phyloP scores from a whole-genome alignment of 495 filamentous ascomycete species.

The Entonaema liquescens region DNA sequence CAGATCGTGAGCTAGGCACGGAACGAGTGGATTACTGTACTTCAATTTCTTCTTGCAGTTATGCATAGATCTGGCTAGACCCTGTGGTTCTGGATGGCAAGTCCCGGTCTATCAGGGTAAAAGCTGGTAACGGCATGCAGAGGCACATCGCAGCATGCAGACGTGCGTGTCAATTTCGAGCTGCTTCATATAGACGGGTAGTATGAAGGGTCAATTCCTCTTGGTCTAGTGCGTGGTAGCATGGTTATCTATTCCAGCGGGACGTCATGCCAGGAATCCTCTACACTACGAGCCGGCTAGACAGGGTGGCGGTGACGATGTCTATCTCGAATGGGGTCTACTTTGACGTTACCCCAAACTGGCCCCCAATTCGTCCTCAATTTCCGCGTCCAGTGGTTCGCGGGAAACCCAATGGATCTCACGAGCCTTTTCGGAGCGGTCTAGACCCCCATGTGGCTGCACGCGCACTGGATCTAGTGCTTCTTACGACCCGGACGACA shows the following conservation, averaged over 20 bases:
- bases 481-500: slow-evolving; percentile 6
- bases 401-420: slow-evolving; percentile 39
- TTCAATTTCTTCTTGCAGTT: not conserved
- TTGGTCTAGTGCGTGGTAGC: slow-evolving; percentile 13
- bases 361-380: slow-evolving; percentile 14
- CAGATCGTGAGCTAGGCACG: slow-evolving; percentile 1
- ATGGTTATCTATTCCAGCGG: slow-evolving; percentile 5
- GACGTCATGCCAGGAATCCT: slow-evolving; percentile 21
- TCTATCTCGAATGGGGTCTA: slow-evolving; percentile 10
- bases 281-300: slow-evolving; percentile 1
- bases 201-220: slow-evolving; percentile 18
- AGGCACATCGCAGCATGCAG: slow-evolving; percentile 23
- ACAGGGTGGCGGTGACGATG: slow-evolving; percentile 5
- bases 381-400: slow-evolving; percentile 27
- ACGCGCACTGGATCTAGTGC: slow-evolving; percentile 14
- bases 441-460: slow-evolving; percentile 39
- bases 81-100: not conserved
- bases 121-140: slow-evolving; percentile 10
- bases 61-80: slow-evolving; percentile 30
- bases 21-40: slow-evolving; percentile 10
- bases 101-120: slow-evolving; percentile 8
- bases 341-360: slow-evolving; percentile 30
- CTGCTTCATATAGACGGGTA: slow-evolving; percentile 14
- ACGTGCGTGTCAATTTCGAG: slow-evolving; percentile 11
- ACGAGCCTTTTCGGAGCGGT: slow-evolving; percentile 36